phyloP scores from a whole-genome alignment of 1,284 basidiomycete species.

The Neotropicomus parvogracilis region DNA sequence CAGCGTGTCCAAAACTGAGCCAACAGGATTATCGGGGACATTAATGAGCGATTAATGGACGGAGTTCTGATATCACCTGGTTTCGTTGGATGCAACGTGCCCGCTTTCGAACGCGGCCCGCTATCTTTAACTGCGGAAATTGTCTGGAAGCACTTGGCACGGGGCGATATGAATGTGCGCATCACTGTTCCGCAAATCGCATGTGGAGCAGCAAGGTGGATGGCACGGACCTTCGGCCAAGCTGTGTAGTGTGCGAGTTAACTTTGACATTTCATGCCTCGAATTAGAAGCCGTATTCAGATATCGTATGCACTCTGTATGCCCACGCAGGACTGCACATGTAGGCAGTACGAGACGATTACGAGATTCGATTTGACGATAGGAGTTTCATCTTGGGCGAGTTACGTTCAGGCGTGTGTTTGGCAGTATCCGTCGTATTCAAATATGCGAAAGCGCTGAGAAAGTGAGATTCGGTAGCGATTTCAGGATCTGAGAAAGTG shows the following conservation, averaged over 20 bases:
- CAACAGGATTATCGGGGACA: constrained; percentile 28
- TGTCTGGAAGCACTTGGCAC: constrained; percentile 18
- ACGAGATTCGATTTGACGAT: constrained; percentile 17
- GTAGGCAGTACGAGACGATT: constrained; percentile 10
- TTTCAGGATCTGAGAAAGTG: constrained; percentile 11
- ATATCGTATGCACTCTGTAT: constrained; percentile 4
- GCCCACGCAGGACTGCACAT: constrained; percentile 11
- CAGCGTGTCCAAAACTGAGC: constrained; percentile 44
- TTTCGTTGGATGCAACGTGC: background rate
- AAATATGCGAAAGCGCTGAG: constrained; percentile 7
- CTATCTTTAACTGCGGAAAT: constrained; percentile 30
- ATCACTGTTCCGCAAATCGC: constrained; percentile 14
- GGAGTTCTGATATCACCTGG: constrained; percentile 19
- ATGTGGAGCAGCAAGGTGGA: constrained; percentile 15
- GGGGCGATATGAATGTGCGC: constrained; percentile 13
- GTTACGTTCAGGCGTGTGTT: constrained; percentile 20
- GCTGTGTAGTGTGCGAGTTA: constrained; percentile 23
- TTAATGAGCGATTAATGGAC: constrained; percentile 32
- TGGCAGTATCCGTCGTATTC: constrained; percentile 3
- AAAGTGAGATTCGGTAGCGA: background rate
- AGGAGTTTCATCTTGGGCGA: background rate
- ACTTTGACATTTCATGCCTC: constrained; percentile 22
- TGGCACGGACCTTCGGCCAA: constrained; percentile 6
- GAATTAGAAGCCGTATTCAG: constrained; percentile 19
- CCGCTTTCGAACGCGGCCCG: constrained; percentile 6